Evolutionary conservation across 345 rosid species (phyloP).

Genomic region (Populus deltoides): DNA sequence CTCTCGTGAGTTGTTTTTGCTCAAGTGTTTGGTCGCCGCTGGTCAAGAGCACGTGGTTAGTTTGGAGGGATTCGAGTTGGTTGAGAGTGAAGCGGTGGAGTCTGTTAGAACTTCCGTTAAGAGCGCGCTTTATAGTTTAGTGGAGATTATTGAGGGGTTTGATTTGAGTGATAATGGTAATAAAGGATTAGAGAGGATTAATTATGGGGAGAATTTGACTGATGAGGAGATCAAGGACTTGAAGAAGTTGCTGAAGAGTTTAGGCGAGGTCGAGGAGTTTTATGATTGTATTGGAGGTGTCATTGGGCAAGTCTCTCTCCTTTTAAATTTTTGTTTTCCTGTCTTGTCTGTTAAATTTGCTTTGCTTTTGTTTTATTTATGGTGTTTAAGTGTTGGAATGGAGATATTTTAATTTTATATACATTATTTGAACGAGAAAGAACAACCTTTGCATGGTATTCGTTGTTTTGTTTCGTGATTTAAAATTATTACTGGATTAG

Average conservation of each 20-base stretch:
- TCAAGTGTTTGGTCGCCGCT: constrained; percentile 74
- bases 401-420: too few species aligned
- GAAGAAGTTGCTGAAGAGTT: constrained; percentile 45
- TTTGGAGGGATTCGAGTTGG: constrained; percentile 30
- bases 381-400: not conserved
- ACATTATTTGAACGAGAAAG: too few species aligned
- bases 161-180: constrained; percentile 35
- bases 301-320: constrained; percentile 52
- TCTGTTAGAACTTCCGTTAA: constrained; percentile 50
- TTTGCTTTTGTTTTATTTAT: not conserved
- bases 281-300: constrained; percentile 93
- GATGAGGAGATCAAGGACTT: constrained; percentile 46
- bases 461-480: not conserved
- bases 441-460: not conserved
- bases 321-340: not conserved
- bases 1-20: constrained; percentile 44
- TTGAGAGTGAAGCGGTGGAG: constrained; percentile 29
- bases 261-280: constrained; percentile 66
- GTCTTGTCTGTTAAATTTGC: not conserved
- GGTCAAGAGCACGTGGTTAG: constrained; percentile 78
- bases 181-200: constrained; percentile 24
- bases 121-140: constrained; percentile 62
- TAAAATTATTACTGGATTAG: not conserved
- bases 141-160: constrained; percentile 72
- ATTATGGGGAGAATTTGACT: constrained; percentile 27